Conservation (phyloP, 768 basidiomycete genomes). For the Russula virescens region DNA sequence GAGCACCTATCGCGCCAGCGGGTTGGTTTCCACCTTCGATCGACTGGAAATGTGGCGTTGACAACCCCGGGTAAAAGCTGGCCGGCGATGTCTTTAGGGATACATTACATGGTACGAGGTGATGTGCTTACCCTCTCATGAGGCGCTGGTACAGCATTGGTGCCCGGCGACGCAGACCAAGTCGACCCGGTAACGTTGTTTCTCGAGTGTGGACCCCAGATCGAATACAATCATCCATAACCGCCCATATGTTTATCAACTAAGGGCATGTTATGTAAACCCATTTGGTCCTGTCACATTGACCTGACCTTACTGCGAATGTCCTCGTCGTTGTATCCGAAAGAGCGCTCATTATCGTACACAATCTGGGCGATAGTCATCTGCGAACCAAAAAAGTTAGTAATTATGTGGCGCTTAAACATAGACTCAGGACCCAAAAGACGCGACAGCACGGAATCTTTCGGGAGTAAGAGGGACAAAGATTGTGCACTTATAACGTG, state of each 20-base stretch:
- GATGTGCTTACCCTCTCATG: conserved; percentile 67
- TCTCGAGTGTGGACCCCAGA: conserved; percentile 78
- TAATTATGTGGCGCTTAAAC: not conserved
- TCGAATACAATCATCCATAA: conserved; percentile 90
- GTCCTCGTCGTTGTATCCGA: conserved; percentile 69
- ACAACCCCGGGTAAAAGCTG: conserved; percentile 50
- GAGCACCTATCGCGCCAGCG: conserved; percentile 24
- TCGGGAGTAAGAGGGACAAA: not conserved
- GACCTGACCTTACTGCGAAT: conserved; percentile 60
- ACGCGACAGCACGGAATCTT: not conserved
- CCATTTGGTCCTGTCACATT: not conserved
- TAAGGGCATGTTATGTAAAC: conserved; percentile 17
- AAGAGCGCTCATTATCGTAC: conserved; percentile 84
- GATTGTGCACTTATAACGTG: not conserved
- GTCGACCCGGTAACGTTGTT: conserved; percentile 77
- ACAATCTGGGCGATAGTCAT: conserved; percentile 93
- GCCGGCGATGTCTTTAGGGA: not conserved
- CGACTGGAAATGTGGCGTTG: conserved; percentile 33
- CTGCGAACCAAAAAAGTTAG: conserved; percentile 35
- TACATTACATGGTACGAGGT: not conserved
- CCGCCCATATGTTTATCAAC: conserved; percentile 78
- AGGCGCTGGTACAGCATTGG: conserved; percentile 85
- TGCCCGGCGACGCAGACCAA: conserved; percentile 73
- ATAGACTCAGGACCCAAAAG: not conserved
- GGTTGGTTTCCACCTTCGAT: conserved; percentile 31